phyloP scores from a whole-genome alignment of 2,329 filamentous ascomycete genomes.

The Coniochaeta ligniaria region DNA sequence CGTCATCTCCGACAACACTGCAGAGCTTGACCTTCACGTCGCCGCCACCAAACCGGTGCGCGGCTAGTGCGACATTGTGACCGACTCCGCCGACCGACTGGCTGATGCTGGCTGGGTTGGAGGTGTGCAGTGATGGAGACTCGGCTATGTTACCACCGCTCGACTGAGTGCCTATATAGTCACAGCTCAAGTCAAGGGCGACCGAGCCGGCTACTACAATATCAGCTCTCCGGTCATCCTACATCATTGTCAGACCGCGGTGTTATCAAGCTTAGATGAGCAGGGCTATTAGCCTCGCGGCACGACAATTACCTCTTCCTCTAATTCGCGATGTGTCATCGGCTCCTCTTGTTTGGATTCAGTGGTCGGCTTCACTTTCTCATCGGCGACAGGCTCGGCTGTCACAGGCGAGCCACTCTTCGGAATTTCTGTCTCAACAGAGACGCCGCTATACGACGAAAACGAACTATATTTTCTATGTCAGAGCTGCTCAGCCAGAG shows the following conservation, averaged over 20 bases:
- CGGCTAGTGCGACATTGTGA: conserved; percentile 82
- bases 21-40: conserved; percentile 60
- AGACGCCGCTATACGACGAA: background rate
- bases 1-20: conserved; percentile 74
- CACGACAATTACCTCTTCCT: background rate
- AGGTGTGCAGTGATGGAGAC: conserved; percentile 61
- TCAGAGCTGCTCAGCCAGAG: background rate
- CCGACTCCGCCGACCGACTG: conserved; percentile 88
- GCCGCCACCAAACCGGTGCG: conserved; percentile 56
- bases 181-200: conserved; percentile 80
- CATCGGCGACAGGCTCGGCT: background rate
- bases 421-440: background rate
- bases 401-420: background rate
- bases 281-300: background rate
- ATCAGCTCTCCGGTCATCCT: conserved; percentile 28
- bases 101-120: conserved; percentile 73
- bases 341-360: background rate
- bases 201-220: conserved; percentile 89
- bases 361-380: background rate
- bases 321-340: background rate
- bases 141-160: conserved; percentile 14
- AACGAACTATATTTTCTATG: background rate
- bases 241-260: background rate
- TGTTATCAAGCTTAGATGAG: background rate
- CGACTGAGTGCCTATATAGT: conserved; percentile 43